A percentile compares a stretch with the other conserved stretches of the same genome.
These are phyloP conservation scores for Cymbopogon citratus DNA, from an alignment of 176 grass and related monocot genomes.

Conservation along the genomic window DNA sequence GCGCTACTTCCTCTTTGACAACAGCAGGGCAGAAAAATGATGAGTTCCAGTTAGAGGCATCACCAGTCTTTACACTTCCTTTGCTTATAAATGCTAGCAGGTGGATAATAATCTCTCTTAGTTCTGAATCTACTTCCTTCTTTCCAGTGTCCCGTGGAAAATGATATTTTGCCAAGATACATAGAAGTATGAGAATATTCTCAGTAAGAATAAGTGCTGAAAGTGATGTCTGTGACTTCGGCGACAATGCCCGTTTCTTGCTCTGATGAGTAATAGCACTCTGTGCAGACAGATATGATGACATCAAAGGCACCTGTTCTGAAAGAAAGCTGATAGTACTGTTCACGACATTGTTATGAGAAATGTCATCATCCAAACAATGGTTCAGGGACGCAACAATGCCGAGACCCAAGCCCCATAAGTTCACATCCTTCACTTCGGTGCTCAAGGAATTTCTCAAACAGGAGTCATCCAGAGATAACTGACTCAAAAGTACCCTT, in stretches of 20 bases:
- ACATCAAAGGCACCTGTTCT: slow-evolving; percentile 61
- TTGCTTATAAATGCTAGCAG: slow-evolving; percentile 89
- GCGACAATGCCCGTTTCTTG: slow-evolving; percentile 48
- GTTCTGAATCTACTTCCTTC: slow-evolving; percentile 67
- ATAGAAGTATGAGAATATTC: slow-evolving; percentile 67
- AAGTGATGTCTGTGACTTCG: slow-evolving; percentile 59
- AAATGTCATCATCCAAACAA: slow-evolving; percentile 60
- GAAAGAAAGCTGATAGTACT: slow-evolving; percentile 60
- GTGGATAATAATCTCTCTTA: slow-evolving; percentile 75
- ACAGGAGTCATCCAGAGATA: slow-evolving; percentile 39
- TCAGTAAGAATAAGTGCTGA: slow-evolving; percentile 63
- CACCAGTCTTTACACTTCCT: slow-evolving; percentile 35
- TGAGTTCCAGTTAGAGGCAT: slow-evolving; percentile 31
- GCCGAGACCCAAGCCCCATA: slow-evolving; percentile 59
- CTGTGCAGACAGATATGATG: slow-evolving; percentile 75
- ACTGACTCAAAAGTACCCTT: slow-evolving; percentile 54
- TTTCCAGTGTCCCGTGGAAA: slow-evolving; percentile 39
- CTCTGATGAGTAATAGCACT: slow-evolving; percentile 43
- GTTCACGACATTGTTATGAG: slow-evolving; percentile 40
- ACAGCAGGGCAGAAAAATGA: slow-evolving; percentile 52
- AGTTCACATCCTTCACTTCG: slow-evolving; percentile 51
- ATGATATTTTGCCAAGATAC: slow-evolving; percentile 64
- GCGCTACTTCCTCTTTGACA: slow-evolving; percentile 57
- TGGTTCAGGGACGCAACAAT: slow-evolving; percentile 68
- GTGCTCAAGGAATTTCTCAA: slow-evolving; percentile 40